Evolutionary conservation across 2,329 filamentous ascomycete genomes (phyloP).

Genomic region (Arthrobotrys entomopaga): DNA sequence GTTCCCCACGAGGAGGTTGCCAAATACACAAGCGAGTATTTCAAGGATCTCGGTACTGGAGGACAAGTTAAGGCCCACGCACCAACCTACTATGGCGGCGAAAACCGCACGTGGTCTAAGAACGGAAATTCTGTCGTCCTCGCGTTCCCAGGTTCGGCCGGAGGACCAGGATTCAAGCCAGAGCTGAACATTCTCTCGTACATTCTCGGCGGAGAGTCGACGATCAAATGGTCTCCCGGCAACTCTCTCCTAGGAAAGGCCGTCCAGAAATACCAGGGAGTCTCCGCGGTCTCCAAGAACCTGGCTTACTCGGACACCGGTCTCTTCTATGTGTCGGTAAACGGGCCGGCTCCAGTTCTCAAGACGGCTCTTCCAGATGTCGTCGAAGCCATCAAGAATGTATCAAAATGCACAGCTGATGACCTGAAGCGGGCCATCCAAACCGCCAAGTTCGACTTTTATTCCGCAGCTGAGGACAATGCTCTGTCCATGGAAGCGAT

Average conservation of each 20-base stretch:
- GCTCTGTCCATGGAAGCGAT: constrained; percentile 82
- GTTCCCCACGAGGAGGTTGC: constrained; percentile 78
- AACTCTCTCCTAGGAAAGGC: constrained; percentile 91
- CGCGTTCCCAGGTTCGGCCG: constrained; percentile 85
- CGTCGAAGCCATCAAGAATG: constrained; percentile 82
- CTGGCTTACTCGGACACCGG: constrained; percentile 92
- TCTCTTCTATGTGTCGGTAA: constrained; percentile 83
- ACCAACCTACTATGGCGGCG: constrained; percentile 88
- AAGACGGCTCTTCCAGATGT: constrained; percentile 78
- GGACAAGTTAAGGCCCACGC: constrained; percentile 71
- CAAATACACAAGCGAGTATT: constrained; percentile 95
- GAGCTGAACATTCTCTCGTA: constrained; percentile 87
- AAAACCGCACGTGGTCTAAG: constrained; percentile 84
- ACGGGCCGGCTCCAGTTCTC: constrained; percentile 77
- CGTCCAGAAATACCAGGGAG: constrained; percentile 72
- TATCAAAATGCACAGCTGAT: constrained; percentile 81
- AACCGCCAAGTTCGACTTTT: constrained; percentile 89
- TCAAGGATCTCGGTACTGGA: constrained; percentile 74
- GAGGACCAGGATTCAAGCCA: constrained; percentile 78
- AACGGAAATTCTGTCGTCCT: constrained; percentile 85
- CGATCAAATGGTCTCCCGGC: constrained; percentile 93
- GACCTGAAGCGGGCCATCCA: constrained; percentile 91
- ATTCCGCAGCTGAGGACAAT: constrained; percentile 82
- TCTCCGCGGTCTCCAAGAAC: constrained; percentile 78
- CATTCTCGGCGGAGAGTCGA: constrained; percentile 87